Evolutionary conservation across 2,329 filamentous ascomycete species (phyloP), one percentile per base, ranked within the genome.

Genomic region (Hyphodiscus sp.): DNA sequence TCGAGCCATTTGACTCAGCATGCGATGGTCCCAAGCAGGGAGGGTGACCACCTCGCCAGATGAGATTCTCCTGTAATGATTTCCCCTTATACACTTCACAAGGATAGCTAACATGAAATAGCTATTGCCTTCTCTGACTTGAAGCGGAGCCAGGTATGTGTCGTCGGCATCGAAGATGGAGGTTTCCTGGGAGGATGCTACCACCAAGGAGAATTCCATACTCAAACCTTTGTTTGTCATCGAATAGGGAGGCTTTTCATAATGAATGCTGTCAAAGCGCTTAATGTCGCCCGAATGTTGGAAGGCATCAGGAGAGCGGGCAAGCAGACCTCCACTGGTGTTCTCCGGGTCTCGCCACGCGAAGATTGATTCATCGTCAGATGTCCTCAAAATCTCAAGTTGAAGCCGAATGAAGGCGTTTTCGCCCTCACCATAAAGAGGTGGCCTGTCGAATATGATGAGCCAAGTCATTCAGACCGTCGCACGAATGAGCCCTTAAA

Each of bases 281-380:
- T 26, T 26, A 8, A 26, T 26, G 23, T 19, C 26, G 19, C 26
- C 50, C 23, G 29, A 26, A 29, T 38, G 16, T 42, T 41, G 47
- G 29, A 54, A 57, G 47, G n/a, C 44, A 41, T 45, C 23, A 15
- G 47, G 52, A 11, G 42, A 54, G 8, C 49, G 43, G 10, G 55
- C 51, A 3, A 57, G 41, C 45, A 57, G 13, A 10, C 30, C 15
- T 45, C 55, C 13, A 23, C 13, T 29, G 15, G 16, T 42, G 18
- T 6, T 49, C 43, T 13, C 16, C 8, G 23, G 2, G 16, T 46
- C 20, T 11, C n/a, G 58, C 66, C 63, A 67, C 6, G 63, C 65
- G 9, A 72, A 68, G 2, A 72, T 61, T 6, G 64, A 68, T 45
- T 72, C 66, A 53, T 72, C 70, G 15, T 67, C 62, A 0, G 68